Percentiles rank a stretch among this genome's conserved stretches.
phyloP scores from a whole-genome alignment of 78 protist species.

The Protostelium mycophagum region DNA sequence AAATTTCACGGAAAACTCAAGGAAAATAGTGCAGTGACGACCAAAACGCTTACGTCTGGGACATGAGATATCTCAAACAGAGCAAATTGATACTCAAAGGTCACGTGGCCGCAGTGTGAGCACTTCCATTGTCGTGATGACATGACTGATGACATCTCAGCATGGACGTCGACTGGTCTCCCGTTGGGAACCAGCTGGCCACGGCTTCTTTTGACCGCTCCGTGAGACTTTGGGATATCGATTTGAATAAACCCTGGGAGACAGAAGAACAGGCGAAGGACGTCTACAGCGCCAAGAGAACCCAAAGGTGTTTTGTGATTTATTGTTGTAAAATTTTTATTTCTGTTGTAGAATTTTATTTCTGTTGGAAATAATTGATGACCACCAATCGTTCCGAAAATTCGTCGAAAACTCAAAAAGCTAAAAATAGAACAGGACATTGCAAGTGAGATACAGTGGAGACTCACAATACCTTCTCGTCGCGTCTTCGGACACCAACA shows the following conservation, averaged over 20 bases:
- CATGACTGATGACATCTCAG: neutral
- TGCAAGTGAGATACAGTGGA: neutral
- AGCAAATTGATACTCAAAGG: neutral
- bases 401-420: neutral
- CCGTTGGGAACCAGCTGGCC: neutral
- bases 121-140: neutral
- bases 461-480: neutral
- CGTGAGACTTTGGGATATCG: neutral
- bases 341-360: no score
- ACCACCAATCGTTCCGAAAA: no score
- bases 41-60: neutral
- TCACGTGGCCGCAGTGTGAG: neutral
- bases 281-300: neutral
- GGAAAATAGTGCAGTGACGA: neutral
- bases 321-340: no score
- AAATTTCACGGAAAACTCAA: neutral
- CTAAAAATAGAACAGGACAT: neutral
- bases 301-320: neutral
- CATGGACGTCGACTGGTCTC: neutral
- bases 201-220: neutral
- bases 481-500: neutral
- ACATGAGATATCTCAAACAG: neutral
- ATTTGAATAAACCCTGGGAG: neutral
- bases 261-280: neutral
- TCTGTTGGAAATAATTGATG: no score